Base-by-base conservation (phyloP, 202 grass and related monocot species). In the Carex arenaria region DNA sequence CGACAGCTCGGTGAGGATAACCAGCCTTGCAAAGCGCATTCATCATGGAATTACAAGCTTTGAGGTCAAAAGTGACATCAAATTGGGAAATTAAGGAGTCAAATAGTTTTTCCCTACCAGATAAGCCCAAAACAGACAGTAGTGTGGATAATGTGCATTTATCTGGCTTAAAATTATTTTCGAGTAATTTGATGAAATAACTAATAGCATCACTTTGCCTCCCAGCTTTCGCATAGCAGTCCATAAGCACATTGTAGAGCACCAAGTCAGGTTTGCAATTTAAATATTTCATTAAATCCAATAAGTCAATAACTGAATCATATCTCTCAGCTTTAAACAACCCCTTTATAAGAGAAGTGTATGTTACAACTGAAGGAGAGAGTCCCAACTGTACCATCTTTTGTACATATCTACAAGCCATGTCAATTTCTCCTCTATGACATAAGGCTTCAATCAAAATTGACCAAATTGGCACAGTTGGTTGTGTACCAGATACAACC, bases 161-260 rank as follows among this genome's bases (percentile, higher is more conserved):
- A 83, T 98, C 92, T 3, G 86, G 89, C 32, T 95, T 89, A 75
- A 98, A 86, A 23, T 82, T 68, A 55, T 60, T 89, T 66, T 74
- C 55, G 38, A 63, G 62, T 76, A 98, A 83, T 83, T 83, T 34
- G 47, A 89, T 73, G 76, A 86, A 94, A 80, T 91, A 55, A 30
- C 87, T 32, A 62, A 95, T 78, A 11, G 95, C 90, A 28, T 89
- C 87, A 73, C 90, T 63, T 31, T 93, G 90, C 67, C 82, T 91
- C 72, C 63, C 78, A 79, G 82, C 86, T 80, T 90, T 98, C n/a
- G 68, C 55, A 85, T 95, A 90, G 85, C 92, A 86, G 85, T 91
- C 89, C 78, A 98, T 98, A 14, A 98, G 69, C 66, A 95, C 90
- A 84, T 98, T 94, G 86, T 90, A 94, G 28, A 98, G 70, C 72